These are phyloP conservation scores for Balamuthia mandrillaris DNA, from an alignment of 208 protist species.

Conservation along the genomic window DNA sequence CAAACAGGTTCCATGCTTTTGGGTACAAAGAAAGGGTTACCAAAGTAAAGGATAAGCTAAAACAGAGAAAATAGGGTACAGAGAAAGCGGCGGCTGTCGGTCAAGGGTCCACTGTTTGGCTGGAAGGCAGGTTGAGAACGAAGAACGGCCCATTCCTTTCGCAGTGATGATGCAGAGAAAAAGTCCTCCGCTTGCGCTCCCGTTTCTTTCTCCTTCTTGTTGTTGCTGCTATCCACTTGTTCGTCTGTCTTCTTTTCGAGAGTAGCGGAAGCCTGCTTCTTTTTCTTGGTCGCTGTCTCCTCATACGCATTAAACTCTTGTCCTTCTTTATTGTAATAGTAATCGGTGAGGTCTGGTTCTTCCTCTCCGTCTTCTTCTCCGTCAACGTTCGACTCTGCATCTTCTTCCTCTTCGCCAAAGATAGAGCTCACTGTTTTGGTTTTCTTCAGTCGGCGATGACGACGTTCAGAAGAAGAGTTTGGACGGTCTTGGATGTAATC, in stretches of 20 bases:
- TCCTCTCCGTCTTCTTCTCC: neutral
- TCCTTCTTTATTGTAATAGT: too few species aligned
- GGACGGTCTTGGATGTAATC: neutral
- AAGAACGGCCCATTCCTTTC: too few species aligned
- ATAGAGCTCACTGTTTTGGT: neutral
- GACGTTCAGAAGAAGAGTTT: neutral
- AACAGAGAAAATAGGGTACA: neutral
- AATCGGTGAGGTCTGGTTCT: too few species aligned
- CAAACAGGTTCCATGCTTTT: neutral
- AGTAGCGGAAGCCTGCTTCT: neutral
- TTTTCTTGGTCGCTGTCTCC: neutral
- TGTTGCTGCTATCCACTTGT: neutral
- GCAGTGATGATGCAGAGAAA: too few species aligned
- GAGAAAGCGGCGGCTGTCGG: neutral
- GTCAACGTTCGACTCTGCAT: neutral
- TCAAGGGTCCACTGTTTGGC: neutral
- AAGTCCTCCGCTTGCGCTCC: too few species aligned
- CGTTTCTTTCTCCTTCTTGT: neutral
- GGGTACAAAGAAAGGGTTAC: neutral
- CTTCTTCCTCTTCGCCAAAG: neutral
- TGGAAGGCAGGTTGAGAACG: slow-evolving; percentile 10
- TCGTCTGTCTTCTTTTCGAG: neutral
- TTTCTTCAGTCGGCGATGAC: neutral
- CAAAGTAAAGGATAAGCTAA: neutral
- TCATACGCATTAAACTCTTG: too few species aligned